Evolutionary conservation across 805 yeast species (phyloP).

Genomic region (Metschnikowia cubensis): DNA sequence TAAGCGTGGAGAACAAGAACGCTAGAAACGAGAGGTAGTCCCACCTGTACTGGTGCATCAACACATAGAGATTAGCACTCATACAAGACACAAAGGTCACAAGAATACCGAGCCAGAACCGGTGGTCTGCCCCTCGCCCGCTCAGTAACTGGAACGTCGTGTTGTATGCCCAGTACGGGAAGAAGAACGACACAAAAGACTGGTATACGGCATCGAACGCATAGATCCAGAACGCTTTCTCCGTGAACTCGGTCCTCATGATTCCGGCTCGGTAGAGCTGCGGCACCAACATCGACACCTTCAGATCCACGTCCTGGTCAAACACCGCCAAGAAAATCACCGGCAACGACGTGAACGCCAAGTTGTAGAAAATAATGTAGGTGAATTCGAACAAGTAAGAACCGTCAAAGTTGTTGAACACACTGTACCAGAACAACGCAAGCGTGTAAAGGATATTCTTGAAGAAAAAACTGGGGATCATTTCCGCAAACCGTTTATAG

Average conservation of each 20-base stretch:
- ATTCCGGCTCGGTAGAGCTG: constrained; percentile 69
- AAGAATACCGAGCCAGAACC: constrained; percentile 66
- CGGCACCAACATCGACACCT: constrained; percentile 63
- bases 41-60: constrained; percentile 73
- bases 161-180: constrained; percentile 56
- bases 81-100: constrained; percentile 65
- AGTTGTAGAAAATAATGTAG: constrained; percentile 70
- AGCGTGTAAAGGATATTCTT: constrained; percentile 72
- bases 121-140: constrained; percentile 62
- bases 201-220: constrained; percentile 71
- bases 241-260: constrained; percentile 58
- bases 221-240: constrained; percentile 54
- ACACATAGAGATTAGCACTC: constrained; percentile 62
- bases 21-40: constrained; percentile 67
- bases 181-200: constrained; percentile 63
- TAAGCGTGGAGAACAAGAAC: constrained; percentile 52
- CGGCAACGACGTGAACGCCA: constrained; percentile 78
- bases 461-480: constrained; percentile 76
- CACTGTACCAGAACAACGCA: constrained; percentile 74
- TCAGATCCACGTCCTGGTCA: constrained; percentile 72
- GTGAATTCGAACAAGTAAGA: constrained; percentile 76
- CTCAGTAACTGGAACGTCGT: constrained; percentile 40
- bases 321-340: constrained; percentile 67
- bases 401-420: constrained; percentile 67
- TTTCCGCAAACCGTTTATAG: constrained; percentile 66